Evolutionary conservation across 805 yeast species (phyloP).

Genomic region (Candida insectalens): DNA sequence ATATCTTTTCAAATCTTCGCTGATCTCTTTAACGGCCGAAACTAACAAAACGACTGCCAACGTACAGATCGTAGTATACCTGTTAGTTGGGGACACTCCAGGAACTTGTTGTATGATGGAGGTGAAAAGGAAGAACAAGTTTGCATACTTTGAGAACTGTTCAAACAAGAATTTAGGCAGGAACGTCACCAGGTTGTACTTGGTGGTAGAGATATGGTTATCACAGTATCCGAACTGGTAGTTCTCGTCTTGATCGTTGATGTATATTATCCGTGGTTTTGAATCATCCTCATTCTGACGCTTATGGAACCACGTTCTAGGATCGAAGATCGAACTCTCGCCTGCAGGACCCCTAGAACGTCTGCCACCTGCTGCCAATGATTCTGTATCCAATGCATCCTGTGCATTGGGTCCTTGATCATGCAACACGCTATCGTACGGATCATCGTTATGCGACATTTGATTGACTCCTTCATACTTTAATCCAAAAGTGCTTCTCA

Average conservation of each 20-base stretch:
- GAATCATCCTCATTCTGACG: constrained; percentile 11
- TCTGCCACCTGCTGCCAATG: constrained; percentile 2
- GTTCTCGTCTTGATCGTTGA: constrained; percentile 57
- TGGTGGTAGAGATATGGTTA: constrained; percentile 90
- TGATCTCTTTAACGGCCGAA: constrained; percentile 84
- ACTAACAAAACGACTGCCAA: constrained; percentile 75
- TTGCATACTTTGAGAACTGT: constrained; percentile 96
- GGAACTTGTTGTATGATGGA: constrained; percentile 96
- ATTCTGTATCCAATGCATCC: constrained; percentile 12
- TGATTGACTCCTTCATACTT: constrained; percentile 15
- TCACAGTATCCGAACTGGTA: constrained; percentile 49
- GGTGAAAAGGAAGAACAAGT: constrained; percentile 85
- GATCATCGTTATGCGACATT: constrained; percentile 6
- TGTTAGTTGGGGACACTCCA: constrained; percentile 87
- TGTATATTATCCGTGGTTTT: constrained; percentile 55
- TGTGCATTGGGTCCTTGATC: constrained; percentile 19
- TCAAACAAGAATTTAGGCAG: constrained; percentile 91
- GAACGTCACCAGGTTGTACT: constrained; percentile 88
- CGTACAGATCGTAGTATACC: constrained; percentile 93
- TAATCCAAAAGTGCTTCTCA: constrained; percentile 18
- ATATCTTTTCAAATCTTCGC: constrained; percentile 86
- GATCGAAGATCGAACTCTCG: too few species aligned
- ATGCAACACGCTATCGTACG: constrained; percentile 14
- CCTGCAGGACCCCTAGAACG: too few species aligned
- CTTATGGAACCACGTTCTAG: constrained; percentile 17